Conservation (phyloP, 2,329 filamentous ascomycete species). For the Ophiostoma populinum region DNA sequence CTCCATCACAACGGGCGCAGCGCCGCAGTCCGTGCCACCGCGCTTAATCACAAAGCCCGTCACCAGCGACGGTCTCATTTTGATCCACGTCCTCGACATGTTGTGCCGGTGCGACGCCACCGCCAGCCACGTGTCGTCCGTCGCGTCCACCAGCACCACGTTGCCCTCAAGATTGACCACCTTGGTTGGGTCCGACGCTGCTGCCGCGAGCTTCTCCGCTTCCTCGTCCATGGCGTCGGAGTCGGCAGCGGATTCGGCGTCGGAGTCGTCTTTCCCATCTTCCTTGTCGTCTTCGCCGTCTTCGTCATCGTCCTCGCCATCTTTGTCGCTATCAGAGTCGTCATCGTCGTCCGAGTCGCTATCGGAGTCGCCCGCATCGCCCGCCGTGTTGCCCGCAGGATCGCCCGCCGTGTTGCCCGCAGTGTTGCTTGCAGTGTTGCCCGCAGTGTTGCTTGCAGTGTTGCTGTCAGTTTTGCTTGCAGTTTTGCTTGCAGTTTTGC, state of each 20-base stretch:
- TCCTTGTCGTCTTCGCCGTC: too few relatives aligned
- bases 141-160: slow-evolving; percentile 51
- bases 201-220: slow-evolving; percentile 15
- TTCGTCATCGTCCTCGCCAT: too few relatives aligned
- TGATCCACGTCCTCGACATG: slow-evolving; percentile 37
- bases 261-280: not conserved
- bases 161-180: slow-evolving; percentile 31
- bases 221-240: slow-evolving; percentile 1
- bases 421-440: too few relatives aligned
- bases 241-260: not conserved
- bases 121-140: slow-evolving; percentile 62
- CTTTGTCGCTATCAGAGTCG: too few relatives aligned
- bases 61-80: slow-evolving; percentile 38
- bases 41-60: slow-evolving; percentile 52
- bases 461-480: too few relatives aligned
- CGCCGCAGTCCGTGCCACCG: slow-evolving; percentile 35
- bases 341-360: too few relatives aligned
- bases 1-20: slow-evolving; percentile 43
- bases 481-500: too few relatives aligned
- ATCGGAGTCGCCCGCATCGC: slow-evolving; percentile 1
- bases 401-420: too few relatives aligned
- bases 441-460: too few relatives aligned
- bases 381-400: not conserved
- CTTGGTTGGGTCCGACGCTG: slow-evolving; percentile 19
- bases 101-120: slow-evolving; percentile 49